Conservation (phyloP, 768 basidiomycete genomes). For the Sutorius australiensis region DNA sequence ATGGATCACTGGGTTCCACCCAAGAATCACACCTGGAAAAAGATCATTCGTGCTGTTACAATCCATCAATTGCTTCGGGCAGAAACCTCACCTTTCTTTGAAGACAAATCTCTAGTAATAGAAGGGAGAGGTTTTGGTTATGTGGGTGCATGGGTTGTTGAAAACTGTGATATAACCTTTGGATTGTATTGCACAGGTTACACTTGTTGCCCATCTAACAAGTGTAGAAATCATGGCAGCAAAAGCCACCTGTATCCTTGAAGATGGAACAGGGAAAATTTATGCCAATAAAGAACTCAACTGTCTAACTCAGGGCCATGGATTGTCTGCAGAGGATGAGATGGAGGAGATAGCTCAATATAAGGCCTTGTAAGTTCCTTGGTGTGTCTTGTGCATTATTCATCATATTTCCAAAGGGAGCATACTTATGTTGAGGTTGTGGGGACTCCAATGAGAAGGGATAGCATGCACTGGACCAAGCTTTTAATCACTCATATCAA, state of each 20-base stretch:
- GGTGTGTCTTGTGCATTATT: background rate
- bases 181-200: slow-evolving; percentile 31
- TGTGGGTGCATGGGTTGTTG: slow-evolving; percentile 6
- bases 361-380: slow-evolving; percentile 12
- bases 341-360: slow-evolving; percentile 8
- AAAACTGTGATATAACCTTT: slow-evolving; percentile 28
- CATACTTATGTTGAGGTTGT: slow-evolving; percentile 18
- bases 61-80: slow-evolving; percentile 52
- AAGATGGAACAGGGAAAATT: slow-evolving; percentile 38
- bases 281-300: background rate
- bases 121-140: slow-evolving; percentile 38
- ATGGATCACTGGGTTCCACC: slow-evolving; percentile 2
- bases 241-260: slow-evolving; percentile 21
- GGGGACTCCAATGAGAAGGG: background rate
- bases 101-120: slow-evolving; percentile 42
- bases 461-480: background rate
- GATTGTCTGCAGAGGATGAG: slow-evolving; percentile 1
- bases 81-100: slow-evolving; percentile 30
- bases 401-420: slow-evolving; percentile 10
- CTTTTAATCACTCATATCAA: slow-evolving; percentile 15
- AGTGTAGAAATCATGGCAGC: slow-evolving; percentile 14
- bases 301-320: background rate
- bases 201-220: slow-evolving; percentile 46
- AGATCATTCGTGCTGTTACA: slow-evolving; percentile 45
- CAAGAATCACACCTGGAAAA: background rate